phyloP scores from a whole-genome alignment of 163 green algal species.

The Chlorella variabilis region DNA sequence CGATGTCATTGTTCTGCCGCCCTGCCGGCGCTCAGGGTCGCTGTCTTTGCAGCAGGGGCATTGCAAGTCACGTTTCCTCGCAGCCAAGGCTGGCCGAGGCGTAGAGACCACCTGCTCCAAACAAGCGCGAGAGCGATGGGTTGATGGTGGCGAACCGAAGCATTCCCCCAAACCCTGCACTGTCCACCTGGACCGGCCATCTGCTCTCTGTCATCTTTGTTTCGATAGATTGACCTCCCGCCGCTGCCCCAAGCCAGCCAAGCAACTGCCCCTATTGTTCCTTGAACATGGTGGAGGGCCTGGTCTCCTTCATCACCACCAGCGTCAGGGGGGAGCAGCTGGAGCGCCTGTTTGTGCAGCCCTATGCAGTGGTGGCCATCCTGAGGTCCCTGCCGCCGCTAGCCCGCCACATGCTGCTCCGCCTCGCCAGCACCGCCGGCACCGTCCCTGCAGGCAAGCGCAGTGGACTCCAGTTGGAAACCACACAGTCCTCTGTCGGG shows the following conservation, averaged over 20 bases:
- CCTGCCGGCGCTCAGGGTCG: background rate
- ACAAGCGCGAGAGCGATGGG: too few species aligned
- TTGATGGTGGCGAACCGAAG: too few species aligned
- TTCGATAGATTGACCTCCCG: background rate
- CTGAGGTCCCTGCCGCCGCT: slow-evolving; percentile 84
- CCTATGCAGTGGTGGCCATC: slow-evolving; percentile 59
- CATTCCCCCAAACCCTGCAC: too few species aligned
- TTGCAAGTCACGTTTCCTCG: background rate
- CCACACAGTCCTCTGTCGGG: too few species aligned
- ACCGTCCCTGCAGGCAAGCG: slow-evolving; percentile 61
- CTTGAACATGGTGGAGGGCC: too few species aligned
- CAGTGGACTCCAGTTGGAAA: too few species aligned
- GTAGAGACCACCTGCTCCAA: too few species aligned
- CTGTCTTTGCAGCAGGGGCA: background rate
- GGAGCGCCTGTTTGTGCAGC: slow-evolving; percentile 20
- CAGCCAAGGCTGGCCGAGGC: too few species aligned
- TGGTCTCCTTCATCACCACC: slow-evolving; percentile 23
- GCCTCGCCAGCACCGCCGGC: slow-evolving; percentile 75
- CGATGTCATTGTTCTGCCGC: slow-evolving; percentile 24
- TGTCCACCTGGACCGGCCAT: too few species aligned
- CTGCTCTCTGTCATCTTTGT: too few species aligned
- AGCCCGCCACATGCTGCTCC: slow-evolving; percentile 86
- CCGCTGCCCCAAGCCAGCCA: background rate
- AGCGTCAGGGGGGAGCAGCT: background rate
- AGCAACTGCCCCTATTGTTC: too few species aligned